A percentile compares a stretch with the other conserved stretches of the same genome.
phyloP scores from a whole-genome alignment of 2,329 filamentous ascomycete species.

The Cordyceps sp. region DNA sequence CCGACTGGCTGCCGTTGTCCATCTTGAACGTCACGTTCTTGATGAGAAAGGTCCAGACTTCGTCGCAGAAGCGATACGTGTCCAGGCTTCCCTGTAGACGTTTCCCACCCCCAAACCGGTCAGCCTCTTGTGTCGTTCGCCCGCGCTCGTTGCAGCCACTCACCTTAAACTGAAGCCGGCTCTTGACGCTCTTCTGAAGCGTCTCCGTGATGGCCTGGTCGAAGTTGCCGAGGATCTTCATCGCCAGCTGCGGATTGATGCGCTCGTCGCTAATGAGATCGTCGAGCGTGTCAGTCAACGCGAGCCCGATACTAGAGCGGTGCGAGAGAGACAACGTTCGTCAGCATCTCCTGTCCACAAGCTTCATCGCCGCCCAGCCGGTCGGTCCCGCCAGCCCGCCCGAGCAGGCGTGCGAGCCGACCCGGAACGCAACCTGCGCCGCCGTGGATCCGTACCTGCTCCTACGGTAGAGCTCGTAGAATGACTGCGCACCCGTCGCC shows the following conservation, averaged over 20 bases:
- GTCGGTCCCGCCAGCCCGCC: too few relatives aligned
- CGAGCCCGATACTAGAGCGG: slow-evolving; percentile 64
- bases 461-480: slow-evolving; percentile 94
- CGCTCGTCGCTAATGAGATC: slow-evolving; percentile 86
- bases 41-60: slow-evolving; percentile 98
- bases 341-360: too few relatives aligned
- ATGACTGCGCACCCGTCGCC: slow-evolving; percentile 36
- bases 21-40: slow-evolving; percentile 99
- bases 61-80: slow-evolving; percentile 98
- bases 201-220: slow-evolving; percentile 87
- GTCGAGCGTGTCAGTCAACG: slow-evolving; percentile 92
- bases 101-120: not conserved
- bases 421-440: too few relatives aligned
- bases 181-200: slow-evolving; percentile 81
- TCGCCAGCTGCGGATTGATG: slow-evolving; percentile 94
- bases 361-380: too few relatives aligned
- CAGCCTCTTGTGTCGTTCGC: not conserved
- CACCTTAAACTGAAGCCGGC: slow-evolving; percentile 88
- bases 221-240: slow-evolving; percentile 95
- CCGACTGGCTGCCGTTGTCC: slow-evolving; percentile 56
- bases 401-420: too few relatives aligned
- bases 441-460: too few relatives aligned
- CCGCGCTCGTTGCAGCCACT: not conserved
- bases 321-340: slow-evolving; percentile 1
- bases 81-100: slow-evolving; percentile 72